Evolutionary conservation across 371 early-diverging fungal genomes (phyloP), one percentile per base, ranked within the genome.

Genomic region (Mucor piriformis): DNA sequence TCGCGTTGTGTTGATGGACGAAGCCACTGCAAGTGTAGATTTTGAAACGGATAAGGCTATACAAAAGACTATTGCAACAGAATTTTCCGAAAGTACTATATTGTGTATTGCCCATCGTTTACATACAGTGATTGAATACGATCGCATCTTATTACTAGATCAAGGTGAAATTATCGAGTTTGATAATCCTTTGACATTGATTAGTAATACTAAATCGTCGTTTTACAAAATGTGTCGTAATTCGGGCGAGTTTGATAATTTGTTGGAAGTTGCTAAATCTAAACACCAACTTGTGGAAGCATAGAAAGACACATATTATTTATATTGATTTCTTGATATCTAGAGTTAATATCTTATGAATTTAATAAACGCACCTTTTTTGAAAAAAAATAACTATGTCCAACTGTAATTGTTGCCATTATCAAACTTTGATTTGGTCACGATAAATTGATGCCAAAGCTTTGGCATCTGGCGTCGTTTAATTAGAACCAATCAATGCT

Each of bases 21-120:
- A 94, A 72, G 93, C 95, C 0, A 94, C 95, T 0, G 89, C 96
- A 8, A 77, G 77, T 48, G 79, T 95, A 7, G 96, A 95, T 59
- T 74, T 83, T 29, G 69, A 73, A 20, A 87, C 91, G 0, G 91
- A 91, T 56, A 75, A 69, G 16, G 69, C 82, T 25, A 79, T 95
- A 44, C 92, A 91, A 61, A 66, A 74, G 37, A 79, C 86, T 0
- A 87, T 95, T 54, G 75, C 85, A 23, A 66, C 64, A 2, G 82
- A 84, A 18, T 89, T 92, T 73, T 66, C 72, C 10, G 75, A 81
- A 23, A 67, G 73, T 25, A 93, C 94, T 0, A 88, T 92, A 1
- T 57, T 96, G 7, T 89, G 92, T 35, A 90, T 95, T 67, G 92
- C 94, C 3, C 95, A 95, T 61, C 87, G 92, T 20, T 72, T 94